A percentile compares a stretch with the other conserved stretches of the same genome.
These are phyloP conservation scores for Trypanosoma melophagium DNA, from an alignment of 208 protist species.

Conservation along the genomic window DNA sequence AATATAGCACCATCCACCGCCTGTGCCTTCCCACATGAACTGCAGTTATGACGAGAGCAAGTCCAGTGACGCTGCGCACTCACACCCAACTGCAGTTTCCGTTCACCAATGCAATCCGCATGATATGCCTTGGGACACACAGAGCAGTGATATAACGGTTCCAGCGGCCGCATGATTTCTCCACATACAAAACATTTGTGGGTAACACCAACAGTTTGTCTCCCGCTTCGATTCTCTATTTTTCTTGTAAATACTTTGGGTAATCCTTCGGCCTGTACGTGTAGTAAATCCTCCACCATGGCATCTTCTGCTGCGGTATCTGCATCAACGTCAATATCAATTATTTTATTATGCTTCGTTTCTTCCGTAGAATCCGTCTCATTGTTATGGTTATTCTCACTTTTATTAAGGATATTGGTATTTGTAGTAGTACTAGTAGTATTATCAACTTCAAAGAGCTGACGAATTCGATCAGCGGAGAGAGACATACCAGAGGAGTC, in stretches of 20 bases:
- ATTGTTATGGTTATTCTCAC: neutral
- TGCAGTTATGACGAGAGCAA: slow-evolving; percentile 75
- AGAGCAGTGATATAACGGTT: slow-evolving; percentile 80
- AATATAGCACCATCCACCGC: slow-evolving; percentile 76
- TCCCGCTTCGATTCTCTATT: neutral
- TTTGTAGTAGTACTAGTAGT: neutral
- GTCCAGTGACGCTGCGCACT: slow-evolving; percentile 50
- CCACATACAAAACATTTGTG: slow-evolving; percentile 77
- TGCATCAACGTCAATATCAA: neutral
- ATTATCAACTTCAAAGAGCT: slow-evolving; percentile 38
- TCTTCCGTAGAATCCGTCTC: no score
- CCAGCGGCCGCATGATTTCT: slow-evolving; percentile 71
- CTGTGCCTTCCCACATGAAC: slow-evolving; percentile 59
- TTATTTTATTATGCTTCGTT: no score
- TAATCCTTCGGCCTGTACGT: slow-evolving; percentile 45
- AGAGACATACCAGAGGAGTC: slow-evolving; percentile 15
- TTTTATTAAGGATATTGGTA: neutral
- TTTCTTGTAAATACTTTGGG: slow-evolving; percentile 2
- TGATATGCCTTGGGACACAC: slow-evolving; percentile 86
- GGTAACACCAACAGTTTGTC: slow-evolving; percentile 26
- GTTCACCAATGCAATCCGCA: slow-evolving; percentile 63
- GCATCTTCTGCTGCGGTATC: slow-evolving; percentile 32
- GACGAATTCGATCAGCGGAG: slow-evolving; percentile 51
- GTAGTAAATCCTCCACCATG: slow-evolving; percentile 54
- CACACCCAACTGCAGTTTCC: slow-evolving; percentile 28